These are phyloP conservation scores for Pythium diclinum DNA, from an alignment of 352 stramenopile species.

Conservation along the genomic window DNA sequence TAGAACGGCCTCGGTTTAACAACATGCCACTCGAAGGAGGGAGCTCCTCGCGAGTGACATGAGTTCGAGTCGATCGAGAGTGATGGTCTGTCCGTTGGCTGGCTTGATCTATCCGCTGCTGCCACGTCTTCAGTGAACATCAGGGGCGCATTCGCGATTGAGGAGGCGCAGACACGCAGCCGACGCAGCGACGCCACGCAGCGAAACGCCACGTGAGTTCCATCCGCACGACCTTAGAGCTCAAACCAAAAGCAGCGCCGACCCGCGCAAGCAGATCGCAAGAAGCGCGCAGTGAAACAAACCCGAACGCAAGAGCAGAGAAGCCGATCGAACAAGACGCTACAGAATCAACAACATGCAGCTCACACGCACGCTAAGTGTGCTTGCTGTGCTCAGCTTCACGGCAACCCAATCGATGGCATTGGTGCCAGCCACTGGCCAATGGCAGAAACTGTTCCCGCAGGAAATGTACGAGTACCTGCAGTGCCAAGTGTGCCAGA, in stretches of 20 bases:
- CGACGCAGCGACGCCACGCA: neutral
- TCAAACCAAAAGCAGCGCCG: neutral
- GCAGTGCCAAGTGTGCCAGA: conserved; percentile 80
- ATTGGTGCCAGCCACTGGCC: neutral
- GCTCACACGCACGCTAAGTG: neutral
- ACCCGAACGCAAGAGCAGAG: neutral
- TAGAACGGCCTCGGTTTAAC: conserved; percentile 6
- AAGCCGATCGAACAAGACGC: neutral
- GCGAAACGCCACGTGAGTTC: neutral
- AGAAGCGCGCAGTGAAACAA: neutral
- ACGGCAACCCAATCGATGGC: neutral
- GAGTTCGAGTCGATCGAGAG: conserved; percentile 1
- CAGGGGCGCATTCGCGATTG: neutral
- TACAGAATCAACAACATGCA: neutral
- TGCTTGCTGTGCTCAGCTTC: neutral
- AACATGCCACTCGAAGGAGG: conserved; percentile 9
- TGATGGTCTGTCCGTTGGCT: conserved; percentile 17
- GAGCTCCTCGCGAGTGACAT: conserved; percentile 2
- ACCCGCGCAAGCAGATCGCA: neutral
- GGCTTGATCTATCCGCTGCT: conserved; percentile 9
- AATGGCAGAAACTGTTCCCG: conserved; percentile 42
- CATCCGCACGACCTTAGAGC: too few relatives aligned
- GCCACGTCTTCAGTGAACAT: conserved; percentile 16
- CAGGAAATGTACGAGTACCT: conserved; percentile 76
- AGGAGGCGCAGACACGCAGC: conserved; percentile 20